A percentile compares a stretch with the other conserved stretches of the same genome.
Evolutionary conservation across 495 filamentous ascomycete genomes (phyloP).

Genomic region (Endocarpon pusillum): DNA sequence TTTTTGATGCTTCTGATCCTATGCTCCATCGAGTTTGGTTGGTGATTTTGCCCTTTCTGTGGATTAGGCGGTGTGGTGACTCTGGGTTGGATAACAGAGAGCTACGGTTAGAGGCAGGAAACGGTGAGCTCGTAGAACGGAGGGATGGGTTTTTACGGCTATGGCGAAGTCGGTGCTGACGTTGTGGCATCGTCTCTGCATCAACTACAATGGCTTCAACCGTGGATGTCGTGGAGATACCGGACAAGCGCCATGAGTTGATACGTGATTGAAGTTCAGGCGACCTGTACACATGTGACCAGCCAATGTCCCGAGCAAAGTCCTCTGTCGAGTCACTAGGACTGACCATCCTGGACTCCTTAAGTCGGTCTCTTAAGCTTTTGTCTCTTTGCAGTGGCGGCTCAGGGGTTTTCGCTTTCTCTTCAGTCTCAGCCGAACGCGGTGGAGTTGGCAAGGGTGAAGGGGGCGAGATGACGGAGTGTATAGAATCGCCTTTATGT

Average conservation of each 20-base stretch:
- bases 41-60: conserved; percentile 29
- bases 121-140: conserved; percentile 34
- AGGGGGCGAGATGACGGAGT: too few relatives aligned
- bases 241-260: conserved; percentile 33
- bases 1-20: conserved; percentile 38
- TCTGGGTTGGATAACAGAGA: conserved; percentile 25
- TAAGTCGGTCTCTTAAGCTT: conserved; percentile 20
- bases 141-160: conserved; percentile 45
- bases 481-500: background rate
- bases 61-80: conserved; percentile 29
- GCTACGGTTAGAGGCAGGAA: conserved; percentile 24
- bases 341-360: conserved; percentile 12
- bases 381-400: conserved; percentile 17
- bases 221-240: conserved; percentile 48
- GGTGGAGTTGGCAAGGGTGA: too few relatives aligned
- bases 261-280: conserved; percentile 18
- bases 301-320: conserved; percentile 25
- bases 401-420: conserved; percentile 3
- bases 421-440: background rate
- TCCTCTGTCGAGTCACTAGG: conserved; percentile 20
- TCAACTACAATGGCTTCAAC: conserved; percentile 58
- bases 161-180: conserved; percentile 46
- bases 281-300: conserved; percentile 20
- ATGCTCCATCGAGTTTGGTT: conserved; percentile 37
- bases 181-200: conserved; percentile 29